Conservation (phyloP, 2,329 filamentous ascomycete species). For the Sporothrix schenckii region DNA sequence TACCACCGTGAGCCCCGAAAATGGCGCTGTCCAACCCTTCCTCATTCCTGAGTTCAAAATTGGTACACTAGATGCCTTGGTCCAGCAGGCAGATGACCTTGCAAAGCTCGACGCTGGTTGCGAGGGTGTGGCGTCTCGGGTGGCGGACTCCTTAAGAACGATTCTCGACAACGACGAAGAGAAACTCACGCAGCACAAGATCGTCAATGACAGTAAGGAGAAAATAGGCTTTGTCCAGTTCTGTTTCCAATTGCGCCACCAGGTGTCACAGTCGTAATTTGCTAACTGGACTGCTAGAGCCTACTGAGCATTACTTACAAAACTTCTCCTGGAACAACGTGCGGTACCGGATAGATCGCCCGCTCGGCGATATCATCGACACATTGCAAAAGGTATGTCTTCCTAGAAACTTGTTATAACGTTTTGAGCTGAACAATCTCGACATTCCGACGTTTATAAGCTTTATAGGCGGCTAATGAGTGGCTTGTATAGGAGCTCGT, state of each 20-base stretch:
- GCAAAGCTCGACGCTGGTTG: slow-evolving; percentile 82
- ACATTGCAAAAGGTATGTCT: slow-evolving; percentile 77
- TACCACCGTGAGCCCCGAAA: slow-evolving; percentile 71
- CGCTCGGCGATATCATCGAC: slow-evolving; percentile 83
- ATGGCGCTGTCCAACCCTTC: slow-evolving; percentile 76
- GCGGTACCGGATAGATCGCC: slow-evolving; percentile 91
- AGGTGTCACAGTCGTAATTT: not conserved
- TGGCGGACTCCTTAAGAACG: slow-evolving; percentile 79
- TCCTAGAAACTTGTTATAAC: not conserved
- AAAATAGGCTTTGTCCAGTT: not conserved
- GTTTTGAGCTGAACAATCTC: not conserved
- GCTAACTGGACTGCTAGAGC: slow-evolving; percentile 60
- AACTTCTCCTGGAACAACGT: slow-evolving; percentile 96
- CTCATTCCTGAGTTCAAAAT: slow-evolving; percentile 95
- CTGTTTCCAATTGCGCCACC: not conserved
- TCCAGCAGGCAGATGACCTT: slow-evolving; percentile 94
- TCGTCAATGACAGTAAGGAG: slow-evolving; percentile 84
- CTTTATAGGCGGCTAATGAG: not conserved
- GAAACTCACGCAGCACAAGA: slow-evolving; percentile 83
- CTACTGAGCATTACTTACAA: slow-evolving; percentile 90
- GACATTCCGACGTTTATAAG: too few relatives aligned
- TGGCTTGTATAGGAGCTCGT: slow-evolving; percentile 69
- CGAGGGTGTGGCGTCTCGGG: slow-evolving; percentile 81
- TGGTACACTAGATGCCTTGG: slow-evolving; percentile 89
- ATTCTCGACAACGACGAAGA: slow-evolving; percentile 84